Evolutionary conservation across 192 early-diverging fungal genomes (phyloP), one percentile per base, ranked within the genome.

Genomic region (Geosiphon pyriformis): DNA sequence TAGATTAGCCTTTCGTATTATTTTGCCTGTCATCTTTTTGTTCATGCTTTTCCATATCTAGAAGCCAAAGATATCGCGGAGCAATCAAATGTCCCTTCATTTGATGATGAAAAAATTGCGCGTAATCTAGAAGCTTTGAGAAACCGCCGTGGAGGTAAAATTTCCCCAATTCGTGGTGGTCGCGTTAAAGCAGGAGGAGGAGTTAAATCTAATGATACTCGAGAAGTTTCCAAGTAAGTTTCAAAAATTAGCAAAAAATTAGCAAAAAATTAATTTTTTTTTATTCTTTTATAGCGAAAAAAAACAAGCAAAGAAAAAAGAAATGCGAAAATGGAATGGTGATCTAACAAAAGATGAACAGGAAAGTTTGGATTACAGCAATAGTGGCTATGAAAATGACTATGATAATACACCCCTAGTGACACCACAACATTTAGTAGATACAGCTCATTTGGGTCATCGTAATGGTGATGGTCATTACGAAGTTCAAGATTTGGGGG

Each of bases 251-350:
- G 8, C 52, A 54, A 54, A 30, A 58, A 33, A 46, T 20, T n/a
- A n/a, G n/a, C n/a, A n/a, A n/a, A n/a, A n/a, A n/a, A n/a, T n/a
- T n/a, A 25, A 49, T 10, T 52, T 52, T 26, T 50, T 17, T 64
- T 23, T 26, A n/a, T 12, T 61, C 12, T 23, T 22, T 22, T 11
- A 25, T 47, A 56, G 56, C 7, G 65, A 67, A 29, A 80, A 74
- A 71, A 79, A 83, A 80, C 73, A 20, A 29, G 58, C 56, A 68
- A 74, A 34, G 72, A 78, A 71, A 47, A 88, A 88, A 65, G 77
- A 81, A 47, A 76, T 77, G 61, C 86, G 93, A 23, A 86, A 83
- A 34, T 95, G 92, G 93, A 88, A 89, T 37, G 90, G 82, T 59
- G 76, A 83, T 47, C 73, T 86, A 31, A 72, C 78, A n/a, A 80